Conservation (phyloP, 352 stramenopile species). For the Peronospora belbahrii region DNA sequence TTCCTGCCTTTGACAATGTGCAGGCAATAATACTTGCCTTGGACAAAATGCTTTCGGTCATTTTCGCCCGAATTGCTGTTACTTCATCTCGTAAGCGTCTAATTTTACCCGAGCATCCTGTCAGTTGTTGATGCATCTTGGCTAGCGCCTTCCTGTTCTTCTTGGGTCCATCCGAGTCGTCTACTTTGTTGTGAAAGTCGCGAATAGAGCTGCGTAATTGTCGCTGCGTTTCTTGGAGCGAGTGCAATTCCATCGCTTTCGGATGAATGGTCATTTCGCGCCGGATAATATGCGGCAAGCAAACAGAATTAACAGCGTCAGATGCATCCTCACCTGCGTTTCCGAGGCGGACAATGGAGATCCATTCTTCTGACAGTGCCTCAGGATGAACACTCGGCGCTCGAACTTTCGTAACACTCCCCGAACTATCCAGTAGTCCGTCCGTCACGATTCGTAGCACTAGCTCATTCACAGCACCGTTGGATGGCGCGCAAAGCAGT, state of each 20-base stretch:
- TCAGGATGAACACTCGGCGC: constrained; percentile 66
- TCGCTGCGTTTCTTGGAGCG: constrained; percentile 55
- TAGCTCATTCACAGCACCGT: constrained; percentile 87
- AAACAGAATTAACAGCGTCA: constrained; percentile 64
- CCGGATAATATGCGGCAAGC: constrained; percentile 76
- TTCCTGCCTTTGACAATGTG: constrained; percentile 79
- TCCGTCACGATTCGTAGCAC: constrained; percentile 83
- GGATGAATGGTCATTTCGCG: constrained; percentile 74
- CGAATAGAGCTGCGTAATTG: constrained; percentile 57
- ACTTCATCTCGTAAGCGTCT: constrained; percentile 76
- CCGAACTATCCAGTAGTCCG: constrained; percentile 57
- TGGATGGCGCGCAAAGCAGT: constrained; percentile 84
- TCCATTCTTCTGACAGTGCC: constrained; percentile 29
- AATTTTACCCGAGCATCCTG: constrained; percentile 69
- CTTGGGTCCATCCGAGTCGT: constrained; percentile 23
- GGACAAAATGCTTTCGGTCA: constrained; percentile 64
- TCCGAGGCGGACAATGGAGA: constrained; percentile 78
- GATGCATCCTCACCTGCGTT: constrained; percentile 70
- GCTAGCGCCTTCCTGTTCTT: constrained; percentile 55
- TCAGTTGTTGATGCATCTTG: constrained; percentile 66
- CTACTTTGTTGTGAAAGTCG: constrained; percentile 65
- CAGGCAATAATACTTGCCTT: constrained; percentile 84
- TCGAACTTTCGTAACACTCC: constrained; percentile 44
- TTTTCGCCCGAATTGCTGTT: constrained; percentile 59
- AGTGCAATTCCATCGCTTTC: constrained; percentile 59